Conservation (phyloP, 257 asterid species). For the Anisodus tanguticus region DNA sequence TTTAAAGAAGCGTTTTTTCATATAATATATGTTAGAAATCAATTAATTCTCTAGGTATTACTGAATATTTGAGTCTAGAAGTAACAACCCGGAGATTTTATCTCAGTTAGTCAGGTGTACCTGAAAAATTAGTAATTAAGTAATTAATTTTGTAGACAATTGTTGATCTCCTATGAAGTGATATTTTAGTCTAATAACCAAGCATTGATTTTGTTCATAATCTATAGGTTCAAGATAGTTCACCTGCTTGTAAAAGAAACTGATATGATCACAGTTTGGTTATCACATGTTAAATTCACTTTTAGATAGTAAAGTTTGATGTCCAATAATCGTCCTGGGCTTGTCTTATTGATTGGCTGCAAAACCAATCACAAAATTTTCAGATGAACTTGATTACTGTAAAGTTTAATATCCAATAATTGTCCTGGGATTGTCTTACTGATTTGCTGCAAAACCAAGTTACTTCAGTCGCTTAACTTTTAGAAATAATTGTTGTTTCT, state of each 20-base stretch:
- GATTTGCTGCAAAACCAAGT: background rate
- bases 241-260: background rate
- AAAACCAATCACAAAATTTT: background rate
- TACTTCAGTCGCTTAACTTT: background rate
- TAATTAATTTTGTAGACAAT: background rate
- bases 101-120: background rate
- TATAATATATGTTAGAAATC: background rate
- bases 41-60: background rate
- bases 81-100: background rate
- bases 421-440: background rate
- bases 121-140: background rate
- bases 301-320: background rate
- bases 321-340: background rate
- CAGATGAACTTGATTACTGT: background rate
- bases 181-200: background rate
- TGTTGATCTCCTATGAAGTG: background rate
- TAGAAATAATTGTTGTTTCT: background rate
- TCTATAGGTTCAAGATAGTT: background rate
- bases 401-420: background rate
- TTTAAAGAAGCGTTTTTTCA: background rate
- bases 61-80: background rate
- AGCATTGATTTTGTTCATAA: slow-evolving; percentile 11
- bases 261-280: background rate
- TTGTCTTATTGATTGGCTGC: background rate
- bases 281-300: slow-evolving; percentile 7